Percentiles rank a stretch among this genome's conserved stretches.
phyloP scores from a whole-genome alignment of 805 yeast species.

The Pichia thaimueangensis region DNA sequence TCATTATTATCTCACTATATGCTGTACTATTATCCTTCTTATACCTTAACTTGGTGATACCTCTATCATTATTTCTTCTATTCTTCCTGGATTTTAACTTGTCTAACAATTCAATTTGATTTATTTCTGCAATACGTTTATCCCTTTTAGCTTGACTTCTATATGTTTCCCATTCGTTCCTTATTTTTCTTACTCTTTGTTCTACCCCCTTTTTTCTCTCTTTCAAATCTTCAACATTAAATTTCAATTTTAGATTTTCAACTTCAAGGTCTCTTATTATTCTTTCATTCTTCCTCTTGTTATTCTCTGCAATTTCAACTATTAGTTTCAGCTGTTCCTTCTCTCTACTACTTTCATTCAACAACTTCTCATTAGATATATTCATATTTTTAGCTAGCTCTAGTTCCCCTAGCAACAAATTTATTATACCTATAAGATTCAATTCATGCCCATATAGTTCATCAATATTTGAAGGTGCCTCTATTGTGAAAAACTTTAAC shows the following conservation, averaged over 20 bases:
- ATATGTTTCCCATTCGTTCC: conserved; percentile 18
- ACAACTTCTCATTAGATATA: conserved; percentile 8
- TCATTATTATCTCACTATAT: not conserved
- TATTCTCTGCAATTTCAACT: conserved; percentile 5
- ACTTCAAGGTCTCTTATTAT: conserved; percentile 16
- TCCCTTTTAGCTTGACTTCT: conserved; percentile 19
- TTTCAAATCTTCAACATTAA: conserved; percentile 10
- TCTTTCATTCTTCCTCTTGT: conserved; percentile 16
- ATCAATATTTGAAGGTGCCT: not conserved
- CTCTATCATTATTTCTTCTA: conserved; percentile 6
- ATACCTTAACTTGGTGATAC: conserved; percentile 8
- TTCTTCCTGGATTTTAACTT: conserved; percentile 19
- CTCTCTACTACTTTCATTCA: conserved; percentile 14
- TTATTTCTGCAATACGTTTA: conserved; percentile 15
- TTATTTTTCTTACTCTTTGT: conserved; percentile 10
- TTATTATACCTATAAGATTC: conserved; percentile 24
- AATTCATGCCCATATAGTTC: conserved; percentile 28
- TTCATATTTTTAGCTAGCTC: conserved; percentile 21
- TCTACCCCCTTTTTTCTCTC: conserved; percentile 13
- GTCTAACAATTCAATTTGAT: conserved; percentile 1
- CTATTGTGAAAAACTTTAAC: not conserved
- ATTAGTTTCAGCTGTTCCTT: conserved; percentile 13
- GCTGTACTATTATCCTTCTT: not conserved
- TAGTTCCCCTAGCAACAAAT: conserved; percentile 19
- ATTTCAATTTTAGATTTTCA: conserved; percentile 16